Evolutionary conservation across 2,329 filamentous ascomycete species (phyloP).

Genomic region (Ambrosiella xylebori): DNA sequence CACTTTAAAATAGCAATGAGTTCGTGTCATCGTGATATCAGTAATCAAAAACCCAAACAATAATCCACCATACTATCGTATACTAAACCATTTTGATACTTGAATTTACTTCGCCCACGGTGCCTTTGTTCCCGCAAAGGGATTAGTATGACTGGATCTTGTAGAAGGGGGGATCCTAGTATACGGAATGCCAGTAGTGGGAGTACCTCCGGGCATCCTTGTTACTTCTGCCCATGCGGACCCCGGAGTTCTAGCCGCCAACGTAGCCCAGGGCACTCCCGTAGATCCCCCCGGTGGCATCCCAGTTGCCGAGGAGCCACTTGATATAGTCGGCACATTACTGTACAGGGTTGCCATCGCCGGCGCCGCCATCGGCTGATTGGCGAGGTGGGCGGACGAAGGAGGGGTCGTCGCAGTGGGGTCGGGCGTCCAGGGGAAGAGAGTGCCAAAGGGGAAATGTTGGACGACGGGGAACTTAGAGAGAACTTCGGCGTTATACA

Average conservation of each 20-base stretch:
- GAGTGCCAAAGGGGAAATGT: slow-evolving; percentile 69
- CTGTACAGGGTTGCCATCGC: neutral
- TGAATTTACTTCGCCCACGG: slow-evolving; percentile 26
- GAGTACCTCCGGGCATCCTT: slow-evolving; percentile 21
- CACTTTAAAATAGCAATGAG: no score
- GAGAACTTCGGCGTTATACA: slow-evolving; percentile 94
- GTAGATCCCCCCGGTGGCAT: neutral
- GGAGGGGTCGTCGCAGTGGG: slow-evolving; percentile 35
- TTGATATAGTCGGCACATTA: neutral
- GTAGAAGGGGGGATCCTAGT: slow-evolving; percentile 17
- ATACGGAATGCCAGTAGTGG: slow-evolving; percentile 23
- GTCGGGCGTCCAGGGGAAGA: slow-evolving; percentile 62
- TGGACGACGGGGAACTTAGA: slow-evolving; percentile 98
- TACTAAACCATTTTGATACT: neutral
- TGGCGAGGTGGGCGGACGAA: slow-evolving; percentile 38
- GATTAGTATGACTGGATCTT: neutral
- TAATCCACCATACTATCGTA: neutral
- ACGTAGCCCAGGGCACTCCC: neutral
- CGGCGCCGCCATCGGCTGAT: slow-evolving; percentile 26
- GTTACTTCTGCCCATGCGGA: slow-evolving; percentile 25
- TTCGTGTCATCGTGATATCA: no score
- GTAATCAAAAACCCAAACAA: no score
- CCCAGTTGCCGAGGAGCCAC: neutral
- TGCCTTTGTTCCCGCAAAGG: neutral
- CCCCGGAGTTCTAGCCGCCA: slow-evolving; percentile 13